Base-by-base conservation (phyloP, 768 basidiomycete genomes). In the Holtermanniella nyarrowii region DNA sequence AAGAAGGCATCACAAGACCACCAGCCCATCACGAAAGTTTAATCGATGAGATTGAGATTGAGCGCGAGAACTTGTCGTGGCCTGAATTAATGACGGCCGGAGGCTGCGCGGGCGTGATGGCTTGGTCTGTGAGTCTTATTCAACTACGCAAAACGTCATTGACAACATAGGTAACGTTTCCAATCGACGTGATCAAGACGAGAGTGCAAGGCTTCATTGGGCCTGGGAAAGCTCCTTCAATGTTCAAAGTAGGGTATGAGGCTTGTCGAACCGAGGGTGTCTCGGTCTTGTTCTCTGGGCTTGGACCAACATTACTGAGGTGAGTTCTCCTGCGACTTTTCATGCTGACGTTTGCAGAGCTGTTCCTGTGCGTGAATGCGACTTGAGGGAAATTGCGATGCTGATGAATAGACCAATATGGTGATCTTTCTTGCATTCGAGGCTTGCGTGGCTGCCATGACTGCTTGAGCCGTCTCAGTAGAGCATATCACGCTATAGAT, bases 101-200 rank as follows among this genome's bases (percentile, higher is more conserved):
- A 20, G 88, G 80, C 1, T 64, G 83, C 0, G 88, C 88, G 0
- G 88, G 87, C 3, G 71, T 85, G 16, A 77, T 77, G 7, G 85
- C 85, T 7, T 91, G 88, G 88, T 31, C 82, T 0, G 76, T 70
- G 48, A 58, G 68, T 61, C 7, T 11, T 43, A 20, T 31, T 21
- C n/a, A n/a, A 21, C 3, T 39, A 14, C 21, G 2, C 5, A 1
- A 42, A 3, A 26, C 4, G 26, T 44, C 27, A n/a, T 16, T 24
- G n/a, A 27, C 14, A 11, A 25, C 11, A 14, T 45, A 70, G 66
- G 68, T 74, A 2, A 91, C 88, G 0, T 95, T 93, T 68, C 87
- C 88, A 1, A 75, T 89, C 50, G 89, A 95, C 63, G 84, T 89
- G 2, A 77, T 91, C 55, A 93, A 95, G 74, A 91, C 90, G 13